Evolutionary conservation across 306 rosid genomes (phyloP).

Genomic region (Pyrus betulifolia): DNA sequence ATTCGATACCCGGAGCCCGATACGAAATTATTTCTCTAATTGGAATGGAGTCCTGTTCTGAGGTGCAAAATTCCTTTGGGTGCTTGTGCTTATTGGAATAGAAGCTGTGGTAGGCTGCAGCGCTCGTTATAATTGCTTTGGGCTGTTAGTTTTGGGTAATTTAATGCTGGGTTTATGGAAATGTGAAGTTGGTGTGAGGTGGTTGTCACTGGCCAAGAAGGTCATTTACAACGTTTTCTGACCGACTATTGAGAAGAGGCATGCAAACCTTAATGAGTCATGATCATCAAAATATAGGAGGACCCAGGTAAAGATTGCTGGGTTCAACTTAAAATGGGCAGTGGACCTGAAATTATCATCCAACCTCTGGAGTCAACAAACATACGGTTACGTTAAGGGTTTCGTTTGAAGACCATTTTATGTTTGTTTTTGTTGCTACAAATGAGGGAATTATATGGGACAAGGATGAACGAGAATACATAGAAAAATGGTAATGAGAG

Average conservation of each 20-base stretch:
- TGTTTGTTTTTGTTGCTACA: no score
- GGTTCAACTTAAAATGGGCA: not conserved
- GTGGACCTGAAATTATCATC: not conserved
- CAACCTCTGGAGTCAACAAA: not conserved
- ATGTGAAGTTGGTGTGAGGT: constrained; percentile 3
- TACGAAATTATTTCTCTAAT: not conserved
- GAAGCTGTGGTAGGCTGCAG: not conserved
- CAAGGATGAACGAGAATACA: no score
- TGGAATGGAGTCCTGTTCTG: not conserved
- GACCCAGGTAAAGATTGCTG: not conserved
- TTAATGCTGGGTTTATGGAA: not conserved
- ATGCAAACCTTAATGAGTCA: not conserved
- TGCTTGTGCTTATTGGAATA: not conserved
- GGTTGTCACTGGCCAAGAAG: not conserved
- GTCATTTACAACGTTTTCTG: not conserved
- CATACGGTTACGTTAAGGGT: not conserved
- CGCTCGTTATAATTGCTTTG: not conserved
- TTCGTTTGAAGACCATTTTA: no score
- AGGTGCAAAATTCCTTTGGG: not conserved
- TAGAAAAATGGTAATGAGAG: no score
- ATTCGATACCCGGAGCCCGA: not conserved
- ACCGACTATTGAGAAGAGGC: not conserved
- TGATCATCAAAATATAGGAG: not conserved
- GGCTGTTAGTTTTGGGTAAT: not conserved
- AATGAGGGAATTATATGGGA: no score